phyloP scores from a whole-genome alignment of 192 early-diverging fungal genomes.

The Gaertneriomyces semiglobifer region DNA sequence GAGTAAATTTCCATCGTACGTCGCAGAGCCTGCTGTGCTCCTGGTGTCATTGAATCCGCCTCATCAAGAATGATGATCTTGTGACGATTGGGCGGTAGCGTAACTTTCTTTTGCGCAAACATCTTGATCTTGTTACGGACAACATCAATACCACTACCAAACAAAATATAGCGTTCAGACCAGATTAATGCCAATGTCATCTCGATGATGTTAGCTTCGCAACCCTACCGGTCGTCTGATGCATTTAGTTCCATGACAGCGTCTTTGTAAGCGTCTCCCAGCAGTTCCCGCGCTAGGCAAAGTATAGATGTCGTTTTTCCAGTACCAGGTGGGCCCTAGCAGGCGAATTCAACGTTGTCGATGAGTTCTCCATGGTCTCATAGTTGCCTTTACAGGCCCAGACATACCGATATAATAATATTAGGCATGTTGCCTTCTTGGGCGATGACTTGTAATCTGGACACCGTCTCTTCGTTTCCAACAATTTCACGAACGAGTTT shows the following conservation, averaged over 20 bases:
- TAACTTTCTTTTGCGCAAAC: slow-evolving; percentile 99
- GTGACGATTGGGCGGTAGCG: slow-evolving; percentile 72
- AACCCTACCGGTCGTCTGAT: slow-evolving; percentile 86
- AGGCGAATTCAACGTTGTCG: no score
- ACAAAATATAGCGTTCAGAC: not conserved
- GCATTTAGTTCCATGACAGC: slow-evolving; percentile 96
- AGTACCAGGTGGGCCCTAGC: slow-evolving; percentile 82
- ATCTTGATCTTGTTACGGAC: slow-evolving; percentile 95
- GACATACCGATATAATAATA: slow-evolving; percentile 78
- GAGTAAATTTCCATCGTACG: slow-evolving; percentile 99
- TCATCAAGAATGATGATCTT: slow-evolving; percentile 90
- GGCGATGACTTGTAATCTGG: slow-evolving; percentile 79
- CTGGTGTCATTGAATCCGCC: slow-evolving; percentile 97
- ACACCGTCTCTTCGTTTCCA: slow-evolving; percentile 90
- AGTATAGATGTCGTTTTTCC: slow-evolving; percentile 97
- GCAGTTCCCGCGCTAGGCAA: slow-evolving; percentile 85
- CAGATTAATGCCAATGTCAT: not conserved
- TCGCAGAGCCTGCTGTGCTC: slow-evolving; percentile 95
- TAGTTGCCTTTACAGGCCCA: not conserved
- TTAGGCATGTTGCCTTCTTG: slow-evolving; percentile 93
- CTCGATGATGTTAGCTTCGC: no score
- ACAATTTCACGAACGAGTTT: slow-evolving; percentile 81
- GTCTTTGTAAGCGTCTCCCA: slow-evolving; percentile 82
- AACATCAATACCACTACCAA: slow-evolving; percentile 83
- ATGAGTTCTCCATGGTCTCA: not conserved